phyloP scores from a whole-genome alignment of 192 early-diverging fungal species.

The Rhizoclosmatium globosum region DNA sequence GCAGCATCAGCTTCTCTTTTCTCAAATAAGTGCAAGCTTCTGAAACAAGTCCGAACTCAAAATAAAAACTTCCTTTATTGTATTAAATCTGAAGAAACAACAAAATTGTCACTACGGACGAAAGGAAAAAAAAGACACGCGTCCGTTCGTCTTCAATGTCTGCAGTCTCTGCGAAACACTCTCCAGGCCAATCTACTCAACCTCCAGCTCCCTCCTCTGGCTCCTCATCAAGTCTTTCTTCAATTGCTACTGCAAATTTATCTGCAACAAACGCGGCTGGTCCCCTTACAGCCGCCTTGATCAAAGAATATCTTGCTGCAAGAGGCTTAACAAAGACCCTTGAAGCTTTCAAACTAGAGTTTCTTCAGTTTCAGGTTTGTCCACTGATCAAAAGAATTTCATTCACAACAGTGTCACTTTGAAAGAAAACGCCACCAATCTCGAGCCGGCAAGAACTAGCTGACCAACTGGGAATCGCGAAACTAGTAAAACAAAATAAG shows the following conservation, averaged over 20 bases:
- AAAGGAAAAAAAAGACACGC: no score
- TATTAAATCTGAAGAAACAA: not conserved
- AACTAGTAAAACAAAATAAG: constrained; percentile 39
- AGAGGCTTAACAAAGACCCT: constrained; percentile 37
- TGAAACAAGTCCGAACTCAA: not conserved
- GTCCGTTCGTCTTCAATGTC: no score
- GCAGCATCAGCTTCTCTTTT: not conserved
- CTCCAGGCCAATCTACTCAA: not conserved
- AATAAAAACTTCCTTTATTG: not conserved
- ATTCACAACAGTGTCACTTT: not conserved
- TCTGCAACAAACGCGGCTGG: not conserved
- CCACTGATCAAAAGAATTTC: not conserved
- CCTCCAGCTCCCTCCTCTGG: not conserved
- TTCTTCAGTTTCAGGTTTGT: constrained; percentile 40
- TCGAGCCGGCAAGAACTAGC: constrained; percentile 33
- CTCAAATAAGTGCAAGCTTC: not conserved
- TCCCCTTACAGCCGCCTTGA: constrained; percentile 25
- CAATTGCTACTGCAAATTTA: constrained; percentile 5
- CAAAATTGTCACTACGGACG: no score
- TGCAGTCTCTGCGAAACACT: not conserved
- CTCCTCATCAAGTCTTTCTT: not conserved
- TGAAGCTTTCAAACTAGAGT: constrained; percentile 44
- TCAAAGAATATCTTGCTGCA: constrained; percentile 45
- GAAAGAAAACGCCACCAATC: constrained; percentile 26
- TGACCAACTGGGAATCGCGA: constrained; percentile 36